Conservation (phyloP, 148 eudicot species). For the Arctostaphylos glauca region DNA sequence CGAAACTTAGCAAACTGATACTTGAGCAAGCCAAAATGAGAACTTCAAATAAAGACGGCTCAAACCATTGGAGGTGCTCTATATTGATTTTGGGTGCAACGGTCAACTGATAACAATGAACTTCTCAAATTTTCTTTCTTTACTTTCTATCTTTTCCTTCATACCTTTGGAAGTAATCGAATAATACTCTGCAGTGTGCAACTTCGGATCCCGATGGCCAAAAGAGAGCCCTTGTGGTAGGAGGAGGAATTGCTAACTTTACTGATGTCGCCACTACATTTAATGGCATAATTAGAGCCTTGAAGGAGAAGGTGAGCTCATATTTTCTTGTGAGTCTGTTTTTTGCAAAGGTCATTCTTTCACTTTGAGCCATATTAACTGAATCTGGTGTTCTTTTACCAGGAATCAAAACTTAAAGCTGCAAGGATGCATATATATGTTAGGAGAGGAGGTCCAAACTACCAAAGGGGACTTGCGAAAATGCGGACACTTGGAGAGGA, state of each 20-base stretch:
- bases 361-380: neutral
- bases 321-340: neutral
- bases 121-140: neutral
- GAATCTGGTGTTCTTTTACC: slow-evolving; percentile 1
- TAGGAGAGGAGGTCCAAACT: slow-evolving; percentile 99
- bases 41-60: no score
- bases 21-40: no score
- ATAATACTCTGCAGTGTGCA: slow-evolving; percentile 64
- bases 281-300: slow-evolving; percentile 64
- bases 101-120: neutral
- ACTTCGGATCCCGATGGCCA: slow-evolving; percentile 92
- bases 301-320: slow-evolving; percentile 53
- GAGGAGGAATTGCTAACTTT: slow-evolving; percentile 97
- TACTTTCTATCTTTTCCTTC: neutral
- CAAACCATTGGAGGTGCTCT: neutral
- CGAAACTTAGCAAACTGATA: no score
- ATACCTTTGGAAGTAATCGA: neutral
- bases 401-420: slow-evolving; percentile 92
- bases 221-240: slow-evolving; percentile 87
- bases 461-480: slow-evolving; percentile 93
- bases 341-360: neutral
- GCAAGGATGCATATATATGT: slow-evolving; percentile 88
- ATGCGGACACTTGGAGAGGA: slow-evolving; percentile 90
- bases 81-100: neutral
- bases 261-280: slow-evolving; percentile 99